Percentiles rank a stretch among this genome's conserved stretches.
phyloP scores from a whole-genome alignment of 306 rosid species.

The Dicorynia guianensis region DNA sequence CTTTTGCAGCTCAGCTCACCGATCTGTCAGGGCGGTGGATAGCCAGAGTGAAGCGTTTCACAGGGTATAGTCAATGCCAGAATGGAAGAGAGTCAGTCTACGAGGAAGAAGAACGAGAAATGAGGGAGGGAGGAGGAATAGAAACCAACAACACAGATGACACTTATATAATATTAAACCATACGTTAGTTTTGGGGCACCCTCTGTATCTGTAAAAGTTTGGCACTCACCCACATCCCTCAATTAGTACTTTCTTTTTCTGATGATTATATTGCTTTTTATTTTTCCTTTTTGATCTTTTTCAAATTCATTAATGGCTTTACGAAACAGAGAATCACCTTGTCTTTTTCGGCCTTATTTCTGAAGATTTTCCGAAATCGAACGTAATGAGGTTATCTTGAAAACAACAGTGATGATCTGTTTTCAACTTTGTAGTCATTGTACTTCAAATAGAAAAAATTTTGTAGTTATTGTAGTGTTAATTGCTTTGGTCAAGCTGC shows the following conservation, averaged over 20 bases:
- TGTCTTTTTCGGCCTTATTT: constrained; percentile 24
- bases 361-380: constrained; percentile 10
- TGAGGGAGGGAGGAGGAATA: constrained; percentile 24
- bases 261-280: constrained; percentile 24
- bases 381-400: neutral
- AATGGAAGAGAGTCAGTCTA: constrained; percentile 42
- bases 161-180: neutral
- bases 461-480: constrained; percentile 27
- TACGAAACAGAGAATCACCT: constrained; percentile 38
- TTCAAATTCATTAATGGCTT: constrained; percentile 40
- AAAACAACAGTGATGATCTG: constrained; percentile 20
- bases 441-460: neutral
- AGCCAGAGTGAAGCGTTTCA: constrained; percentile 34
- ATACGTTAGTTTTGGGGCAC: constrained; percentile 30
- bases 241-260: constrained; percentile 32
- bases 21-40: constrained; percentile 40
- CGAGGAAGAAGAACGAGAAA: constrained; percentile 15
- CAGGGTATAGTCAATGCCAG: constrained; percentile 58
- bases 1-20: constrained; percentile 49
- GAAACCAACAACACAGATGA: constrained; percentile 19
- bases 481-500: neutral
- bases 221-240: neutral
- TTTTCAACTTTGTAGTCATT: constrained; percentile 21
- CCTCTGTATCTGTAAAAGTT: neutral
- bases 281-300: constrained; percentile 25